Conservation (phyloP, 1,139 yeast species). For the Debaryomycetaceae sp. region DNA sequence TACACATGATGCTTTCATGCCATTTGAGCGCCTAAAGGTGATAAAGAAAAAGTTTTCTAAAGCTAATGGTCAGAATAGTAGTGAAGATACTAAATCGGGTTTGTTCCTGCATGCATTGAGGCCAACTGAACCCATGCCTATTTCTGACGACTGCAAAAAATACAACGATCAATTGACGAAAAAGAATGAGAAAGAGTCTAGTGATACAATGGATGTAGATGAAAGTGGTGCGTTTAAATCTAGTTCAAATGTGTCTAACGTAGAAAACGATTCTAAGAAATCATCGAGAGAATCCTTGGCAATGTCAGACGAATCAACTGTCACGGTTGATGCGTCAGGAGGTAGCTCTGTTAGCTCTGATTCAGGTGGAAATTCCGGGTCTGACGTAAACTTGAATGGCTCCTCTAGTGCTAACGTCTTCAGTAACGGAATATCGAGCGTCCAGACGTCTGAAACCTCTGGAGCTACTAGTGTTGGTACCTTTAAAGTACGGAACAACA, state of each 20-base stretch:
- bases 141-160: background rate
- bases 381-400: background rate
- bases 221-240: constrained; percentile 1
- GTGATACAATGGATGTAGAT: background rate
- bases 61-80: constrained; percentile 1
- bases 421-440: constrained; percentile 7
- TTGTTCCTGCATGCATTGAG: constrained; percentile 19
- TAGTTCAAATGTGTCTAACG: background rate
- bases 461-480: constrained; percentile 10
- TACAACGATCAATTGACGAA: background rate
- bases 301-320: constrained; percentile 2
- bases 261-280: background rate
- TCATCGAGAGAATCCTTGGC: constrained; percentile 1
- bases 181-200: background rate
- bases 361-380: background rate
- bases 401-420: constrained; percentile 7
- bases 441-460: constrained; percentile 8
- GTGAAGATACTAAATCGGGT: constrained; percentile 4
- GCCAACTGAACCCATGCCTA: constrained; percentile 21
- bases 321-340: constrained; percentile 5
- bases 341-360: constrained; percentile 5
- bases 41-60: constrained; percentile 15
- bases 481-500: constrained; percentile 2
- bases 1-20: constrained; percentile 14
- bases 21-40: constrained; percentile 25